Conservation (phyloP, 2,329 filamentous ascomycete species). For the Clathrospora elynae region DNA sequence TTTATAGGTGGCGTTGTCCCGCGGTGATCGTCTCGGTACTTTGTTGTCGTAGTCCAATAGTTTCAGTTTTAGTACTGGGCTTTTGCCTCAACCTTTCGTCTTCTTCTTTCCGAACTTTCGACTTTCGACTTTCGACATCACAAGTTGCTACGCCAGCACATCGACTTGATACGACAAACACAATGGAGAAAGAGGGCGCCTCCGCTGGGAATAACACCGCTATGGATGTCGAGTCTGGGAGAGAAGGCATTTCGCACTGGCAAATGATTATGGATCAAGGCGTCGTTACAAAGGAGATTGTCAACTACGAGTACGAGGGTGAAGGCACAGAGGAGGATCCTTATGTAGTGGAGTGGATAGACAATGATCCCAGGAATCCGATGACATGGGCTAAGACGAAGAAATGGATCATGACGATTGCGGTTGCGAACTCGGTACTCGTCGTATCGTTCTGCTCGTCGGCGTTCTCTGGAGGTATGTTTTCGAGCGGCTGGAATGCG, state of each 20-base stretch:
- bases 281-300: slow-evolving; percentile 44
- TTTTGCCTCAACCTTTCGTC: not conserved
- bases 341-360: slow-evolving; percentile 54
- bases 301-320: slow-evolving; percentile 50
- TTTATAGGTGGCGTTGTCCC: not conserved
- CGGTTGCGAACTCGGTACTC: slow-evolving; percentile 51
- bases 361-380: slow-evolving; percentile 54
- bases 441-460: slow-evolving; percentile 53
- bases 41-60: not conserved
- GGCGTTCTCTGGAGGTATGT: slow-evolving; percentile 48
- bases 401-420: slow-evolving; percentile 51
- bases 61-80: not conserved
- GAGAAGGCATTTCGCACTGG: slow-evolving; percentile 43
- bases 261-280: slow-evolving; percentile 47
- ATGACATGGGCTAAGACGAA: slow-evolving; percentile 47
- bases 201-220: slow-evolving; percentile 10
- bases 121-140: not conserved
- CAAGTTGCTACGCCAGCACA: slow-evolving; percentile 1
- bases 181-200: slow-evolving; percentile 29
- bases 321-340: slow-evolving; percentile 53
- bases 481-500: too few species aligned
- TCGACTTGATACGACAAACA: slow-evolving; percentile 6
- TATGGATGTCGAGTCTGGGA: slow-evolving; percentile 43
- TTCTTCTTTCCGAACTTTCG: not conserved
- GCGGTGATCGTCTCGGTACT: not conserved